Percentiles rank a stretch among this genome's conserved stretches.
phyloP scores from a whole-genome alignment of 345 rosid genomes.

The Citrus unshiu region DNA sequence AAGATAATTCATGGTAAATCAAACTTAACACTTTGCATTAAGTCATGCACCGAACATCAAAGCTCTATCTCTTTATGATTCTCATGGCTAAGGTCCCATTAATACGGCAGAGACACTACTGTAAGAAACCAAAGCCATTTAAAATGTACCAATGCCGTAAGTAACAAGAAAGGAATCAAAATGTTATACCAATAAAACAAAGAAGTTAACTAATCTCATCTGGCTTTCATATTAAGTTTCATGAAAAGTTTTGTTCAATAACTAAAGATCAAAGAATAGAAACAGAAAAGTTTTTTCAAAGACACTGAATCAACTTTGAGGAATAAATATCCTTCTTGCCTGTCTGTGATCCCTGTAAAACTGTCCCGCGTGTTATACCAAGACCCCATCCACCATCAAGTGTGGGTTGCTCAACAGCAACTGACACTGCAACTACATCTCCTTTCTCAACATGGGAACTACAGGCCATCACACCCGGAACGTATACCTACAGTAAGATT shows the following conservation, averaged over 20 bases:
- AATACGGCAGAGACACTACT: background rate
- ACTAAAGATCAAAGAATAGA: conserved; percentile 1
- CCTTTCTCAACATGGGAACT: conserved; percentile 97
- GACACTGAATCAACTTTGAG: background rate
- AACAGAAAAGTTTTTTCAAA: background rate
- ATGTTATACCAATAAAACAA: background rate
- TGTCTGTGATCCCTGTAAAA: conserved; percentile 70
- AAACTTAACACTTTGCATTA: background rate
- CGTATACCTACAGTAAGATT: conserved; percentile 62
- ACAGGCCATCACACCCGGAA: conserved; percentile 97
- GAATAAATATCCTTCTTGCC: conserved; percentile 42
- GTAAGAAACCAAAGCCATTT: background rate
- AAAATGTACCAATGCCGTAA: background rate
- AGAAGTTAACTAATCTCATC: background rate
- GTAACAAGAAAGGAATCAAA: background rate
- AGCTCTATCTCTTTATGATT: background rate
- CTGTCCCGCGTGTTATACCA: conserved; percentile 88
- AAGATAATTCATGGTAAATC: background rate
- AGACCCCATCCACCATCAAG: conserved; percentile 70
- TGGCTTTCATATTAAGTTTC: background rate
- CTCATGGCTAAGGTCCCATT: background rate
- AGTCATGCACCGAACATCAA: background rate
- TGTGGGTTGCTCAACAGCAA: conserved; percentile 72
- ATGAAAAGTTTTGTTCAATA: background rate
- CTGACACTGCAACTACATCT: conserved; percentile 91